phyloP scores from a whole-genome alignment of 306 rosid species.

The Medicago lupulina region DNA sequence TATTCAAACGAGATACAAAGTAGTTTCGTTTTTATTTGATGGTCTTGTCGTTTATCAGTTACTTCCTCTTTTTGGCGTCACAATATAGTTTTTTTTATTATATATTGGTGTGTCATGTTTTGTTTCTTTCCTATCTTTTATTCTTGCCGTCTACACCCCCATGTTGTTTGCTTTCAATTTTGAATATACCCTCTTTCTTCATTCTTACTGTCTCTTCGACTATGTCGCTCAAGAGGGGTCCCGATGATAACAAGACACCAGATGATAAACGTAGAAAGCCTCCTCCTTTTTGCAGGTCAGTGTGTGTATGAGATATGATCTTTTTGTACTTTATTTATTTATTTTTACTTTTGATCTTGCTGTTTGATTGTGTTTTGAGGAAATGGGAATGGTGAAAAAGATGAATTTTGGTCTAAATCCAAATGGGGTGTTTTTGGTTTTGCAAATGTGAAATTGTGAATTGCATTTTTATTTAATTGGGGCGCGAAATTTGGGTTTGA shows the following conservation, averaged over 20 bases:
- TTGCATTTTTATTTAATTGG: constrained; percentile 13
- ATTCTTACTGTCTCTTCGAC: neutral
- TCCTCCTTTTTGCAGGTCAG: constrained; percentile 60
- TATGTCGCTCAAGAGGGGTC: constrained; percentile 89
- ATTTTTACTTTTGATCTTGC: neutral
- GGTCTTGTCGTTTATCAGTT: neutral
- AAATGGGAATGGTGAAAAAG: neutral
- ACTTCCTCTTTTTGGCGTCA: constrained; percentile 16
- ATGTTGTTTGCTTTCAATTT: constrained; percentile 9
- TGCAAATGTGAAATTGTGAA: constrained; percentile 6
- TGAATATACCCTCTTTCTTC: neutral
- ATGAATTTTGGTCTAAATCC: neutral
- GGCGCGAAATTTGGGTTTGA: constrained; percentile 5
- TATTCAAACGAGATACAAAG: neutral
- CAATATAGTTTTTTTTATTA: neutral
- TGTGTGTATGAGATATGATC: too few relatives aligned
- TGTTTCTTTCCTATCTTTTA: constrained; percentile 4
- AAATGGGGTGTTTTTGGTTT: constrained; percentile 1
- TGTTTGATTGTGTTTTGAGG: neutral
- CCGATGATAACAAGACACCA: constrained; percentile 68
- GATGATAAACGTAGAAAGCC: constrained; percentile 78
- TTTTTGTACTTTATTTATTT: neutral
- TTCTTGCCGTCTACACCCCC: constrained; percentile 17
- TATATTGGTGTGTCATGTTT: neutral
- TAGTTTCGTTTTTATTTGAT: constrained; percentile 5